Evolutionary conservation across 441 rosid genomes (phyloP).

Genomic region (Breynia disticha): DNA sequence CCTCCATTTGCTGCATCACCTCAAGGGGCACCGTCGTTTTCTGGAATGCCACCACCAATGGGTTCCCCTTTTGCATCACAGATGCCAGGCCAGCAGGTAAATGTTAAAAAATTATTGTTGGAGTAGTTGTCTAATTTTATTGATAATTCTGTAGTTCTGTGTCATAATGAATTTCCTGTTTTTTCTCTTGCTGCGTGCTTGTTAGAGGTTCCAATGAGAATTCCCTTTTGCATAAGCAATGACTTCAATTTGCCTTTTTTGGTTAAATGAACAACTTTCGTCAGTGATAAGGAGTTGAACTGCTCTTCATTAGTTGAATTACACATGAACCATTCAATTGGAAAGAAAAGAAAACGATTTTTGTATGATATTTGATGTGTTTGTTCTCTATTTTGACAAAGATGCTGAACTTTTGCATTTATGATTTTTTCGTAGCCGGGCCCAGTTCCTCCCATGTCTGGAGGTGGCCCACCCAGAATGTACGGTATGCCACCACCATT

Average conservation of each 20-base stretch:
- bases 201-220: no score
- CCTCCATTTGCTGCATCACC: conserved; percentile 27
- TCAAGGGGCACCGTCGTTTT: conserved; percentile 30
- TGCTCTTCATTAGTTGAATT: not conserved
- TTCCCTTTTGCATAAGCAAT: no score
- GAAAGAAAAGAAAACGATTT: not conserved
- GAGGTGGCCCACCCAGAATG: conserved; percentile 40
- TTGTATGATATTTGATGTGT: not conserved
- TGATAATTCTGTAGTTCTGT: not conserved
- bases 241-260: not conserved
- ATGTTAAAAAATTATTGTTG: conserved; percentile 6
- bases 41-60: conserved; percentile 32
- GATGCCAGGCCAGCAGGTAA: conserved; percentile 45
- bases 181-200: not conserved
- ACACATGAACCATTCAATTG: not conserved
- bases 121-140: not conserved
- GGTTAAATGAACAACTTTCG: not conserved
- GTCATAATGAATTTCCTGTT: not conserved
- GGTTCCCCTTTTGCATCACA: conserved; percentile 56
- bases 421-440: conserved; percentile 29
- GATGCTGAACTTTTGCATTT: conserved; percentile 14
- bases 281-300: not conserved
- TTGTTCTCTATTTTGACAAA: conserved; percentile 4
- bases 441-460: conserved; percentile 35
- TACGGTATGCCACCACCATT: conserved; percentile 48